Conservation (phyloP, 805 yeast species). For the Candida coquimbonensis region DNA sequence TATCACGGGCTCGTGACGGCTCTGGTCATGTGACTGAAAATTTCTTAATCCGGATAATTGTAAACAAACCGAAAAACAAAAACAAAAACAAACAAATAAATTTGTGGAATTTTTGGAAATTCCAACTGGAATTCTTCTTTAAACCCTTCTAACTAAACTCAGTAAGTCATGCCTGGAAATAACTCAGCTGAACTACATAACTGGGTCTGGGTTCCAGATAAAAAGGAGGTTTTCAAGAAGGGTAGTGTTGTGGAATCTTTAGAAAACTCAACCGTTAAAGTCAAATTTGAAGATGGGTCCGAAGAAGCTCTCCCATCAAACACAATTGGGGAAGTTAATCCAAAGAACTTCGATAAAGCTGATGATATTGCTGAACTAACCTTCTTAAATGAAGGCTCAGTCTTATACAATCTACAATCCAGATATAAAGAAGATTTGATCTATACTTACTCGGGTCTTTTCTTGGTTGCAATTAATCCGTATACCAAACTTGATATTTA, state of each 20-base stretch:
- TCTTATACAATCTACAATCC: slow-evolving; percentile 71
- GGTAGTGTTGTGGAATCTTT: slow-evolving; percentile 49
- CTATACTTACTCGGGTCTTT: slow-evolving; percentile 92
- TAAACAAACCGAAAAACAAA: slow-evolving; percentile 10
- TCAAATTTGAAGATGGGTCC: slow-evolving; percentile 33
- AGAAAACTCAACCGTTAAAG: slow-evolving; percentile 29
- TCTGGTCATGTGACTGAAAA: slow-evolving; percentile 2
- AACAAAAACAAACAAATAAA: neutral
- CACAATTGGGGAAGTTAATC: slow-evolving; percentile 66
- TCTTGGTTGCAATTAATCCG: slow-evolving; percentile 93
- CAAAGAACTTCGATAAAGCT: slow-evolving; percentile 82
- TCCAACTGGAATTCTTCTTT: no score
- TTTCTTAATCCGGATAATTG: slow-evolving; percentile 9
- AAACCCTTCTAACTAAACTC: no score
- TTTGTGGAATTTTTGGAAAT: no score
- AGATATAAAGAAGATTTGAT: slow-evolving; percentile 75
- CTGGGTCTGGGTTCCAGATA: slow-evolving; percentile 77
- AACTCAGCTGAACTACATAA: slow-evolving; percentile 15
- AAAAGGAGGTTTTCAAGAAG: slow-evolving; percentile 46
- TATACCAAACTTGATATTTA: slow-evolving; percentile 72
- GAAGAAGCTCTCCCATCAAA: slow-evolving; percentile 34
- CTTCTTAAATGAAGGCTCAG: slow-evolving; percentile 90
- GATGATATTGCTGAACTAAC: slow-evolving; percentile 95
- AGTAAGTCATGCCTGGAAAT: neutral
- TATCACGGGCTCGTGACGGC: neutral